Evolutionary conservation across 2,329 filamentous ascomycete genomes (phyloP), one percentile per base, ranked within the genome.

Genomic region (Fusarium sp.): DNA sequence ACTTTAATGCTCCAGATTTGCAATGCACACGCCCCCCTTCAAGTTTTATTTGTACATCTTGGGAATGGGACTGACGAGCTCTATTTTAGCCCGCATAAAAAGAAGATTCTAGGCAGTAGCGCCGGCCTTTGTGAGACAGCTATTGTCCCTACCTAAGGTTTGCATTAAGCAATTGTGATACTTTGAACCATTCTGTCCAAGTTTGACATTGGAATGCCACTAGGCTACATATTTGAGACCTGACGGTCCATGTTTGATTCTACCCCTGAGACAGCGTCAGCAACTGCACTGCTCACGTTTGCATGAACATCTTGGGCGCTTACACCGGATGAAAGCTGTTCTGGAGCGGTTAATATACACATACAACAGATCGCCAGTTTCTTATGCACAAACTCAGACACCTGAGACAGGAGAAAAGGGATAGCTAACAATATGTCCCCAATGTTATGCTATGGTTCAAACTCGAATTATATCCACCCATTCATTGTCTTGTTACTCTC

Each of bases 21-120:
- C 33, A 60, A 56, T 56, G 54, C 58, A 64, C 71, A 73, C 71
- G 58, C 71, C 71, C 70, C 40, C 57, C 32, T 60, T 56, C 32
- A 54, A 54, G 64, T 52, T 69, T 53, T 49, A 32, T 46, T 67
- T 64, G 19, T 60, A 42, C 65, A 67, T 38, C 49, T 69, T 62
- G 47, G 32, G 50, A 64, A 64, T 44, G 50, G 25, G n/a, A 49
- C 50, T 47, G 52, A 47, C 33, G 23, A 60, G 57, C 59, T 66
- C 46, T 65, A 60, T 60, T 61, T 58, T 57, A 61, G 54, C 56
- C 44, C 44, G 30, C 60, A 67, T 56, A 43, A 18, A 42, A 49
- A 64, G 64, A 69, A 54, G 40, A 37, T 54, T 70, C 59, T 70
- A 59, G 50, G 66, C 33, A 42, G 35, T 59, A 52, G 54, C 37